phyloP scores from a whole-genome alignment of 2,329 filamentous ascomycete genomes.

The Pyricularia sp. region DNA sequence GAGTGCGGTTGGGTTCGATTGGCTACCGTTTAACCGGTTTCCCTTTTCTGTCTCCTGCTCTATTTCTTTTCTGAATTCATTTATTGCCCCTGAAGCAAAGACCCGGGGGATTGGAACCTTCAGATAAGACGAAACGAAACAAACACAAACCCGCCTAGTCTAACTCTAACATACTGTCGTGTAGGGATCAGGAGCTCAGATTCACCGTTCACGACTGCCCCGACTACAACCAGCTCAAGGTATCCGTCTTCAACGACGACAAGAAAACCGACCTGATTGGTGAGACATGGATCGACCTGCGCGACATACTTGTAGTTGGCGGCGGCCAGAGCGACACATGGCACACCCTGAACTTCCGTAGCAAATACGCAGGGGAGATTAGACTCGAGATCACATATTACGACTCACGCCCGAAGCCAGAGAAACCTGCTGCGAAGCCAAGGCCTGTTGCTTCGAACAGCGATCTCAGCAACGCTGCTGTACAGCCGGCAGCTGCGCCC shows the following conservation, averaged over 20 bases:
- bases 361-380: slow-evolving; percentile 93
- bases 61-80: too few species aligned
- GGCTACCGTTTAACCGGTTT: too few species aligned
- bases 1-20: slow-evolving; percentile 23
- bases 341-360: slow-evolving; percentile 79
- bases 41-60: too few species aligned
- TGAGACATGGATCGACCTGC: slow-evolving; percentile 82
- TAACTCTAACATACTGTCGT: not conserved
- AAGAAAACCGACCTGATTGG: slow-evolving; percentile 96
- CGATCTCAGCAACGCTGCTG: slow-evolving; percentile 15
- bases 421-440: slow-evolving; percentile 54
- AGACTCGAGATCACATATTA: slow-evolving; percentile 95
- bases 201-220: slow-evolving; percentile 94
- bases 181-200: slow-evolving; percentile 92
- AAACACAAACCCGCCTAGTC: too few species aligned
- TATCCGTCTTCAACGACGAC: slow-evolving; percentile 96
- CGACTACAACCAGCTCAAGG: slow-evolving; percentile 91
- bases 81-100: too few species aligned
- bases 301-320: slow-evolving; percentile 69
- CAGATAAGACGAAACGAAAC: not conserved
- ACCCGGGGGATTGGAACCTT: not conserved
- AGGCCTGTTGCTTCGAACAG: slow-evolving; percentile 28
- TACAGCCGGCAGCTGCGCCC: slow-evolving; percentile 33
- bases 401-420: slow-evolving; percentile 74
- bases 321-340: slow-evolving; percentile 92